These are phyloP conservation scores for Casuarina glauca DNA, from an alignment of 306 rosid species.

Conservation along the genomic window DNA sequence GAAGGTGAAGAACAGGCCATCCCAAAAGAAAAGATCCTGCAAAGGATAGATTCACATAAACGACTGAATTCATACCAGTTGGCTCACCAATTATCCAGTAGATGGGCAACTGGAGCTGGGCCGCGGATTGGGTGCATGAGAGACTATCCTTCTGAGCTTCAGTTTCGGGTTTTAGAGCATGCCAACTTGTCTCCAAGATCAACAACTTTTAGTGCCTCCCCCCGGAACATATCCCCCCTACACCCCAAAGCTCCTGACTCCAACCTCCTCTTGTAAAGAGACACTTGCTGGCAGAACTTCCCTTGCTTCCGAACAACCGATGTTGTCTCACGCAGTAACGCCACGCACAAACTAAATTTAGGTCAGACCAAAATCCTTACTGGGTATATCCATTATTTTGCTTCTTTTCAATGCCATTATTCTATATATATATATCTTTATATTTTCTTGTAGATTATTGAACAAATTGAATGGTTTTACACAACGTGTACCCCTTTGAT, in stretches of 20 bases:
- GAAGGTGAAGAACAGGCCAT: slow-evolving; percentile 44
- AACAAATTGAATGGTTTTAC: neutral
- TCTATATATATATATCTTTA: neutral
- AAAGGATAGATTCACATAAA: slow-evolving; percentile 69
- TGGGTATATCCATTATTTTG: neutral
- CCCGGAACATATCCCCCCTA: slow-evolving; percentile 41
- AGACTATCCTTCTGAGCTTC: slow-evolving; percentile 84
- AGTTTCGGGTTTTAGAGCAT: slow-evolving; percentile 57
- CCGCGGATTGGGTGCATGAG: slow-evolving; percentile 93
- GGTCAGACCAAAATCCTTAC: neutral
- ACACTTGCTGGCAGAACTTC: neutral
- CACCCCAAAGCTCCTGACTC: slow-evolving; percentile 27
- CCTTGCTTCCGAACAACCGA: neutral
- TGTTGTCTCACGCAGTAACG: slow-evolving; percentile 2
- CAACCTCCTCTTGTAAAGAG: slow-evolving; percentile 33
- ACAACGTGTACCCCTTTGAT: neutral
- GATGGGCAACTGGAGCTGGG: slow-evolving; percentile 85
- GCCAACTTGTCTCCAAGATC: slow-evolving; percentile 70
- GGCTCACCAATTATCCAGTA: slow-evolving; percentile 56
- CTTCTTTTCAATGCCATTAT: neutral
- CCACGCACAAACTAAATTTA: slow-evolving; percentile 11
- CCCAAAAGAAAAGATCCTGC: slow-evolving; percentile 60
- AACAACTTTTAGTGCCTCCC: slow-evolving; percentile 26
- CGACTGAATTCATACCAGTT: slow-evolving; percentile 72
- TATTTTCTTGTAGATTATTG: neutral